phyloP scores from a whole-genome alignment of 2,329 filamentous ascomycete species.

The Pyricularia sp. region DNA sequence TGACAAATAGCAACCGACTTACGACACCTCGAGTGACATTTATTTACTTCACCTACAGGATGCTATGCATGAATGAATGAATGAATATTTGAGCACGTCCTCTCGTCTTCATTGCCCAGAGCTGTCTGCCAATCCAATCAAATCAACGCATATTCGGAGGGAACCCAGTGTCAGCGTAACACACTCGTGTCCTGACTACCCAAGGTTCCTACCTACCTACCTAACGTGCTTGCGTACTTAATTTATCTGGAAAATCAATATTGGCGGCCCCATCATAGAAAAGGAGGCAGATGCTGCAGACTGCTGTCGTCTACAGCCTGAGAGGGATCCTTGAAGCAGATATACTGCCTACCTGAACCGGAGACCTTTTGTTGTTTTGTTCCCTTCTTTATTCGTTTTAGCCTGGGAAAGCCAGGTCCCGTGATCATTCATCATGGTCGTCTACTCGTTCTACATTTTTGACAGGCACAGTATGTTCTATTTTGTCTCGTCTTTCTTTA shows the following conservation, averaged over 20 bases:
- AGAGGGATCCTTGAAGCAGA: not conserved
- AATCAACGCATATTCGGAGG: not conserved
- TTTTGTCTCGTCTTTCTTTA: not conserved
- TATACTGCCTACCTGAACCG: not conserved
- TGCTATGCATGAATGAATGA: not conserved
- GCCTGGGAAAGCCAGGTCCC: not conserved
- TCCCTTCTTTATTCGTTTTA: not conserved
- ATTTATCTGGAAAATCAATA: not conserved
- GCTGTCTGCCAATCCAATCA: not conserved
- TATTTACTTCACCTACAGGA: too few relatives aligned
- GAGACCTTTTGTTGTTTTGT: not conserved
- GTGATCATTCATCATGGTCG: slow-evolving; percentile 53
- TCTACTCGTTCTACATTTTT: slow-evolving; percentile 98
- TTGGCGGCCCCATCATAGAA: not conserved
- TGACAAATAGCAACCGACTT: not conserved
- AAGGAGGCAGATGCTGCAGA: not conserved
- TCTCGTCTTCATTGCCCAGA: not conserved
- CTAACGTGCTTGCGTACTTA: too few relatives aligned
- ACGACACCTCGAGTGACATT: too few relatives aligned
- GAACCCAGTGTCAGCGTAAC: not conserved
- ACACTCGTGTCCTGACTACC: not conserved
- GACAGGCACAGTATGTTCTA: slow-evolving; percentile 75
- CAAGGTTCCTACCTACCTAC: not conserved
- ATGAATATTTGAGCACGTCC: not conserved
- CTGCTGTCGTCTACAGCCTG: not conserved